Conservation (phyloP, 306 rosid genomes). For the Potentilla sterilis region DNA sequence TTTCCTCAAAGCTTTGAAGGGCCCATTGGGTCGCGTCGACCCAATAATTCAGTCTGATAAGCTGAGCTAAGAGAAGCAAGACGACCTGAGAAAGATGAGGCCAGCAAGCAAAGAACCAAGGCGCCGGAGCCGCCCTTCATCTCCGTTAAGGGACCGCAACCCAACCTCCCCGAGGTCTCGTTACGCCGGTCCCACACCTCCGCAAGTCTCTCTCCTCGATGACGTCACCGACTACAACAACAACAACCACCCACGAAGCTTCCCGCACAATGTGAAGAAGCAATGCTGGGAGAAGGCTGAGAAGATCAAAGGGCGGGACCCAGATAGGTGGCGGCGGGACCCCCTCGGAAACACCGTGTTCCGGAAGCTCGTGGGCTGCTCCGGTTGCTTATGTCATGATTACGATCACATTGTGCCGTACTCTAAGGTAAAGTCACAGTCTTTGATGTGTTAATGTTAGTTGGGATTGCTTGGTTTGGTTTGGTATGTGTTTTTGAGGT, state of each 20-base stretch:
- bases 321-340: slow-evolving; percentile 90
- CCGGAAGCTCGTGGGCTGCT: slow-evolving; percentile 88
- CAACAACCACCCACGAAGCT: slow-evolving; percentile 60
- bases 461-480: background rate
- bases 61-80: background rate
- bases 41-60: background rate
- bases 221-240: slow-evolving; percentile 19
- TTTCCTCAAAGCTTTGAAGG: background rate
- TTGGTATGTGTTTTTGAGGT: slow-evolving; percentile 5
- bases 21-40: background rate
- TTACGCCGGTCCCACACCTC: slow-evolving; percentile 27
- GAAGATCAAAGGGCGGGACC: slow-evolving; percentile 84
- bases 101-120: slow-evolving; percentile 34
- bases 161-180: slow-evolving; percentile 20
- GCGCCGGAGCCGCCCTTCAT: slow-evolving; percentile 45
- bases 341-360: slow-evolving; percentile 70
- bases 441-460: background rate
- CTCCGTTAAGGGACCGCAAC: slow-evolving; percentile 58
- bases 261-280: slow-evolving; percentile 70
- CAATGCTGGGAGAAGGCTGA: slow-evolving; percentile 92
- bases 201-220: slow-evolving; percentile 36
- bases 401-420: slow-evolving; percentile 86
- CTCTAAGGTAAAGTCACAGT: slow-evolving; percentile 60
- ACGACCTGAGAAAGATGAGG: slow-evolving; percentile 39
- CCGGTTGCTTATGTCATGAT: slow-evolving; percentile 89